Conservation (phyloP, 805 yeast species). For the Yarrowia osloensis region DNA sequence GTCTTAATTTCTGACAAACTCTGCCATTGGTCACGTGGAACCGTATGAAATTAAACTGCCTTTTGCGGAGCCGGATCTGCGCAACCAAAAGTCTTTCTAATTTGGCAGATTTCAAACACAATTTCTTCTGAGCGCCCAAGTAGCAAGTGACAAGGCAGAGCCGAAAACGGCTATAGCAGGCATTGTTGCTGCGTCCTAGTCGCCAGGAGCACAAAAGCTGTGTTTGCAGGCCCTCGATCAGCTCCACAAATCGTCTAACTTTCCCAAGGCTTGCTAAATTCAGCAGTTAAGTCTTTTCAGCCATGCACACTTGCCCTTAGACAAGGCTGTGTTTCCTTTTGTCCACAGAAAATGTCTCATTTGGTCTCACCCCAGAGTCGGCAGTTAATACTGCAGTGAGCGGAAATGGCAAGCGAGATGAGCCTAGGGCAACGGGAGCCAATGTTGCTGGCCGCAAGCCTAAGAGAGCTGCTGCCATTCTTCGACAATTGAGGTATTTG, state of each 20-base stretch:
- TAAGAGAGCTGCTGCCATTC: neutral
- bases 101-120: too few species aligned
- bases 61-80: constrained; percentile 3
- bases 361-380: neutral
- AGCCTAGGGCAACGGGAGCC: neutral
- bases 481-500: neutral
- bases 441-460: neutral
- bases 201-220: too few species aligned
- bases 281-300: neutral
- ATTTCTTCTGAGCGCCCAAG: too few species aligned
- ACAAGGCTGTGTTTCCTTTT: neutral
- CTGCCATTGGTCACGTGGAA: neutral
- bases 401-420: neutral
- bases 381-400: neutral
- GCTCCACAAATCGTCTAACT: neutral
- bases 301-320: neutral
- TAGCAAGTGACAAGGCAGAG: neutral
- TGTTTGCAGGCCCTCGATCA: too few species aligned
- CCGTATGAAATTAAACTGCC: neutral
- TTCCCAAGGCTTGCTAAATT: neutral
- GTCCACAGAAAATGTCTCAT: neutral
- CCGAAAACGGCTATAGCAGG: neutral
- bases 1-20: neutral
- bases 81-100: neutral
- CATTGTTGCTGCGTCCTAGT: neutral